Conservation (phyloP, 305 asterid genomes). For the Fraxinus angustifolia region DNA sequence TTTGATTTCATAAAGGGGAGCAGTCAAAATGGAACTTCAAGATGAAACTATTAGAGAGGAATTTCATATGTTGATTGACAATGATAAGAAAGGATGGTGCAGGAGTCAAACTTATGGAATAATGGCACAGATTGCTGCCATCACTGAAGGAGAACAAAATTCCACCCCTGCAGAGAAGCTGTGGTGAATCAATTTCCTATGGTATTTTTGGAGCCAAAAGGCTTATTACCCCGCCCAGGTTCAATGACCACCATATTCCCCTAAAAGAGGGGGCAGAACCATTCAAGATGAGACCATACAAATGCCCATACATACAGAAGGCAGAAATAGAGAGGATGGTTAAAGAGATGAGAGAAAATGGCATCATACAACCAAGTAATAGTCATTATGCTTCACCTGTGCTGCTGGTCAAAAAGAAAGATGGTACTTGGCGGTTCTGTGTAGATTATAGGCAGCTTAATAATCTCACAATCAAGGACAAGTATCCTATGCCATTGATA, state of each 20-base stretch:
- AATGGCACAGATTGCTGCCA: neutral
- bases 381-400: neutral
- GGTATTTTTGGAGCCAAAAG: neutral
- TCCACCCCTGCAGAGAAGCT: neutral
- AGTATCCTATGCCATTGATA: neutral
- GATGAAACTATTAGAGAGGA: neutral
- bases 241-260: neutral
- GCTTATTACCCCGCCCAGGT: neutral
- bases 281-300: neutral
- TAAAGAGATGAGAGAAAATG: neutral
- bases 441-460: neutral
- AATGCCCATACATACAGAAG: neutral
- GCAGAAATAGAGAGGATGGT: neutral
- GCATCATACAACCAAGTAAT: neutral
- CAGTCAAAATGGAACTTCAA: neutral
- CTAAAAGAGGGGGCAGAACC: neutral
- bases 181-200: neutral
- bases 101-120: neutral
- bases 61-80: neutral
- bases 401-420: neutral
- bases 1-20: neutral
- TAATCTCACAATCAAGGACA: neutral
- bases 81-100: neutral
- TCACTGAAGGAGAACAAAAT: neutral
- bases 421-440: neutral